Evolutionary conservation across 305 asterid genomes (phyloP), one percentile per base, ranked within the genome.

Genomic region (Ruellia speciosa): DNA sequence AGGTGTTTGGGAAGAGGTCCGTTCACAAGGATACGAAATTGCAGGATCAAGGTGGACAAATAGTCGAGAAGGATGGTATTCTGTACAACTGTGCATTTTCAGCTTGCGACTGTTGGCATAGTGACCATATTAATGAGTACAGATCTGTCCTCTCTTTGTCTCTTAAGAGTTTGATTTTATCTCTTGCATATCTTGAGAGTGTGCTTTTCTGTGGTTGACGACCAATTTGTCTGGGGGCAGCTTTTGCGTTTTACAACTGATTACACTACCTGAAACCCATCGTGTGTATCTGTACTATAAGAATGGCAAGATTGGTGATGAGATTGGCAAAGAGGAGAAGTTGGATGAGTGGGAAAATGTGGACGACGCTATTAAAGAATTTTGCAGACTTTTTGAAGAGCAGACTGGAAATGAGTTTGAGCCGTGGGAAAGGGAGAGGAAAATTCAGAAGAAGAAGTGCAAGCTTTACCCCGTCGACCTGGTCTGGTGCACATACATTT

Each of bases 1-100:
- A 88, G 71, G 60, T 90, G 5, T 88, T 46, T 7, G 98, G 98
- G 10, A 90, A 88, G 74, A 76, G 95, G 60, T 87, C 93, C 1
- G 96, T 92, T 54, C 96, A 92, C 66, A 82, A 82, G 72, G 94
- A 85, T 67, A 72, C 88, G 0, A 88, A 76, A 62, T 45, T 92
- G 81, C 90, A 77, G 64, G 81, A 82, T 14, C 70, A 62, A 46
- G 95, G 93, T 13, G 96, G 87, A 43, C 74, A 75, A n/a, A 86
- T 92, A 60, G 70, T 80, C 0, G 94, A 88, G 56, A 79, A 71
- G 58, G 94, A 88, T 45, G 98, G 93, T 6, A 54, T 88, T 37
- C 15, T 85, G 60, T 88, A 75, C 75, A 92, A 92, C 55, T 88
- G 98, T 66, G 93, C 90, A 15, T 75, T 88, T 31, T 31, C 87